Base-by-base conservation (phyloP, 208 protist genomes). In the Leishmania major region DNA sequence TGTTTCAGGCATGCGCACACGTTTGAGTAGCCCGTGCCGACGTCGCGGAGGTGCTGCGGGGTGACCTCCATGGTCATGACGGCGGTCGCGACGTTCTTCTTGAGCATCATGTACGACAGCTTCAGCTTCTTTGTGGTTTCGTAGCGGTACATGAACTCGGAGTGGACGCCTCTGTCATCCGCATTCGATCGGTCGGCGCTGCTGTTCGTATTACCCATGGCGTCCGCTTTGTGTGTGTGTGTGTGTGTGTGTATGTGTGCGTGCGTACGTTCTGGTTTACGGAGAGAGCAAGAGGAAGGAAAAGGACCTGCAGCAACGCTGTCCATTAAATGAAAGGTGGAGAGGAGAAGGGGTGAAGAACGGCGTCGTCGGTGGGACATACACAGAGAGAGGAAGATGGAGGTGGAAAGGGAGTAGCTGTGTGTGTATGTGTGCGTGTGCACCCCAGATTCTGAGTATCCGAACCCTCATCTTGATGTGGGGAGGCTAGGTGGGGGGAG, bases 71-170 rank as follows among this genome's bases (percentile, higher is more conserved):
- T 79, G 67, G 64, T 62, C 8, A 57, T 17, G 47, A 73, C 67
- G 22, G 75, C 73, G 31, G n/a, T 62, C 31, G 47, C 19, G 25
- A 78, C 45, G 28, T 17, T 70, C 66, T 79, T 75, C 59, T 55
- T 80, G 25, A 88, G 62, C 35, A 22, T 40, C 72, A 77, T 80
- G 47, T 69, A 75, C 4, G 82, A 74, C 19, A 53, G 70, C 59
- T 82, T 82, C 49, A 95, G 76, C 80, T 86, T 89, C 31, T 84
- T 90, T 60, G 88, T 59, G 57, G 82, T 83, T 22, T 86, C 80
- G 22, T 76, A 67, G 57, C 72, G 75, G 67, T 81, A 81, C 13
- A 81, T 19, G 35, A 85, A 85, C 81, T 85, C 81, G 40, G 69
- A 22, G 74, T 82, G 80, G 45, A 77, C 31, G 43, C 67, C 51